Percentiles rank a stretch among this genome's conserved stretches.
These are phyloP conservation scores for Tremellales sp. DNA, from an alignment of 1,284 basidiomycete species.

Conservation along the genomic window DNA sequence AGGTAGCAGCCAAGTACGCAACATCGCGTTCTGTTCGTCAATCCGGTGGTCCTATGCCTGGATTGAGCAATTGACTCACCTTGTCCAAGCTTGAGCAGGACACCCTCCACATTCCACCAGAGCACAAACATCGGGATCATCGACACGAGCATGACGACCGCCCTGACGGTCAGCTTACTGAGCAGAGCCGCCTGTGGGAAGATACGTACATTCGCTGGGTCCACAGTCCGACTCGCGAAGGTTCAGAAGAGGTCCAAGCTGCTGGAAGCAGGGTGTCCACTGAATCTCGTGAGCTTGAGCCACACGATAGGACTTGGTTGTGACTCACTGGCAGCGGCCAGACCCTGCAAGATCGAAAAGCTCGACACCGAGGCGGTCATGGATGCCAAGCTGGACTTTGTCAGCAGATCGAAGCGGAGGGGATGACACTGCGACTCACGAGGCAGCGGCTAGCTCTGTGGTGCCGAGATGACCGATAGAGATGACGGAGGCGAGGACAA, in stretches of 20 bases:
- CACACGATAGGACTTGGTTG: too few relatives aligned
- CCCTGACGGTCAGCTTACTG: constrained; percentile 48
- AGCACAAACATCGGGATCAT: constrained; percentile 44
- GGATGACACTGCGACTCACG: constrained; percentile 31
- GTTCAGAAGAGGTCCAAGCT: constrained; percentile 82
- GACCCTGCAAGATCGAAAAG: constrained; percentile 75
- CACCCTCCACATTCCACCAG: constrained; percentile 76
- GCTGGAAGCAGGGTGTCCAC: constrained; percentile 85
- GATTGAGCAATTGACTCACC: too few relatives aligned
- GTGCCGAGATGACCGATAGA: constrained; percentile 80
- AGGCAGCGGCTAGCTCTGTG: constrained; percentile 66
- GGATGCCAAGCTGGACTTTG: constrained; percentile 61
- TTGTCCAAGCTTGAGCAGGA: constrained; percentile 76
- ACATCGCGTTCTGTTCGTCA: constrained; percentile 62
- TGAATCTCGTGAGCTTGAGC: constrained; percentile 6
- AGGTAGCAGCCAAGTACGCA: constrained; percentile 68
- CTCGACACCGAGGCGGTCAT: constrained; percentile 77
- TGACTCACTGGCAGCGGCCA: constrained; percentile 60
- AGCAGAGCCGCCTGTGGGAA: constrained; percentile 1
- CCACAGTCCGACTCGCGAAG: constrained; percentile 83
- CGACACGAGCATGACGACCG: constrained; percentile 59
- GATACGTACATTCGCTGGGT: constrained; percentile 69
- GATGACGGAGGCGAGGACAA: constrained; percentile 54
- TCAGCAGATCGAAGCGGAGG: background rate
- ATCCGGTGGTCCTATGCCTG: background rate